Conservation (phyloP, 106 monocot genomes). For the Chionographis japonica region DNA sequence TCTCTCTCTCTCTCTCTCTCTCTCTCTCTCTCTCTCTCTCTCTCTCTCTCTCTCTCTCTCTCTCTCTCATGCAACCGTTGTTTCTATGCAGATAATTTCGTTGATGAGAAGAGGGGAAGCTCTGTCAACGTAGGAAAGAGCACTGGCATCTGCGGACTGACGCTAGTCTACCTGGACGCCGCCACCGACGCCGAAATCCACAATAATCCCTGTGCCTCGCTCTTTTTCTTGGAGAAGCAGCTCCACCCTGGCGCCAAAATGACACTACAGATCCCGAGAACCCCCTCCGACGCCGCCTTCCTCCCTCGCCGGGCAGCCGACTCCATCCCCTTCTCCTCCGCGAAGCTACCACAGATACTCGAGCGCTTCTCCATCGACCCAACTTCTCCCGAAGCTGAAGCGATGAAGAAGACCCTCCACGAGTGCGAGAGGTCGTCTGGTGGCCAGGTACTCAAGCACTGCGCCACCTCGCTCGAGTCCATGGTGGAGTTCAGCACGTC, state of each 20-base stretch:
- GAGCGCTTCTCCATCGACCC: conserved; percentile 29
- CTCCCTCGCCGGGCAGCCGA: conserved; percentile 30
- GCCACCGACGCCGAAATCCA: conserved; percentile 24
- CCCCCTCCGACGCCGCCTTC: conserved; percentile 9
- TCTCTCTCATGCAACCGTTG: no score
- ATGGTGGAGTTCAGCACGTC: conserved; percentile 65
- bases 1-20: no score
- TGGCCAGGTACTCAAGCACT: conserved; percentile 34
- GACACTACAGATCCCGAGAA: conserved; percentile 25
- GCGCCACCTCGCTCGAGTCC: conserved; percentile 75
- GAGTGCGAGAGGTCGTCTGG: conserved; percentile 40
- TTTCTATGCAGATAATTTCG: no score
- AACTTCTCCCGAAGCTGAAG: conserved; percentile 22
- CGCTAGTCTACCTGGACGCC: neutral
- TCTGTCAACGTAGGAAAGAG: no score
- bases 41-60: no score
- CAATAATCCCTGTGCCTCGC: conserved; percentile 27
- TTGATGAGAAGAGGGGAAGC: no score
- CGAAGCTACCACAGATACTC: conserved; percentile 36
- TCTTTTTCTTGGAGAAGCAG: conserved; percentile 61
- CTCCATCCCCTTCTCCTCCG: conserved; percentile 52
- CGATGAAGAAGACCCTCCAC: conserved; percentile 25
- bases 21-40: no score
- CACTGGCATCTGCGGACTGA: neutral
- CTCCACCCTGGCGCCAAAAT: conserved; percentile 34